Base-by-base conservation (phyloP, 1,284 basidiomycete genomes). In the Ustilago loliicola region DNA sequence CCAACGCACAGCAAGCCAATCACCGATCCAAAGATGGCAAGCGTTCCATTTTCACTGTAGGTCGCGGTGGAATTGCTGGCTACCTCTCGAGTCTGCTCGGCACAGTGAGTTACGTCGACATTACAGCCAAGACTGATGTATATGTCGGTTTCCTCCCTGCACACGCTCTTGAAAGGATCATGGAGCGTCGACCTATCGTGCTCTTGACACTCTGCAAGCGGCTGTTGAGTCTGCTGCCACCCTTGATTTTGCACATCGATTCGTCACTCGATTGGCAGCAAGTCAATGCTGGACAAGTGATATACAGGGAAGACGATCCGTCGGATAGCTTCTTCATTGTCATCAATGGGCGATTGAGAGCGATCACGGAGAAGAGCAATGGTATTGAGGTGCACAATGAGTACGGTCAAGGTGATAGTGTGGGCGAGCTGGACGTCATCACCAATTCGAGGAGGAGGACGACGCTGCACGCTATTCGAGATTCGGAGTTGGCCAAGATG, bases 261-360 rank as follows among this genome's bases (percentile, higher is more conserved):
- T 93, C 95, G 1, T 95, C 96, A 0, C 89, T 99, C 69, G 96
- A 99, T 85, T 99, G 96, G 96, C 93, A 96, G 90, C 96, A 98
- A 86, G 94, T 97, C 4, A 92, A 93, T 77, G 95, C 95, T 0
- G 95, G 97, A 0, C 94, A 90, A 76, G 92, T 95, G 45, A 89
- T 97, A 59, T 98, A 95, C 91, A 90, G 96, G 29, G 93, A 96
- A 50, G 92, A 94, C 36, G 97, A 98, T 79, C 89, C 88, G 29
- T 94, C 92, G 84, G 94, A 97, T 82, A 96, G 95, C 83, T 98
- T 99, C 87, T 99, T 97, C 87, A 97, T 99, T 63, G 80, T 99
- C 78, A 96, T 99, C 87, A 98, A 98, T 83, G 96, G 96, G 45
- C 95, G 96, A 76, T 88, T 99, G 21, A 91, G 96, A 71, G 93